Conservation (phyloP, 148 eudicot species). For the Rhododendron ferrugineum region DNA sequence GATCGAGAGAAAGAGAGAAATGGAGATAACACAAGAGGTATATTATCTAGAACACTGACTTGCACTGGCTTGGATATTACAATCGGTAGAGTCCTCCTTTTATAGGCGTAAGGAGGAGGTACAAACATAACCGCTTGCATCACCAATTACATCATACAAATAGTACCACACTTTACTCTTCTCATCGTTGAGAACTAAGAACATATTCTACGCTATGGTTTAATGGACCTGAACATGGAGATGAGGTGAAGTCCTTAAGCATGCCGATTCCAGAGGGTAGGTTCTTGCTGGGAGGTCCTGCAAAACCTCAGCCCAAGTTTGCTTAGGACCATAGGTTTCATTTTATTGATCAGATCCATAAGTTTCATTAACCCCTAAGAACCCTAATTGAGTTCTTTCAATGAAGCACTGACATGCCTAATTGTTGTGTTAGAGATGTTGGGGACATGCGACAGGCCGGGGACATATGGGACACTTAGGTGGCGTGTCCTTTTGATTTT, state of each 20-base stretch:
- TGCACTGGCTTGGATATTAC: too few relatives aligned
- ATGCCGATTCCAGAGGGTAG: background rate
- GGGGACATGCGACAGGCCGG: background rate
- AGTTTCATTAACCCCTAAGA: background rate
- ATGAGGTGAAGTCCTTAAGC: background rate
- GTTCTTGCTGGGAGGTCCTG: conserved; percentile 1
- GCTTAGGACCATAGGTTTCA: background rate
- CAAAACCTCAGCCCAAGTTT: background rate
- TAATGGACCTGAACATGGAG: background rate
- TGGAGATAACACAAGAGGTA: too few relatives aligned
- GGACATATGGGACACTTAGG: background rate
- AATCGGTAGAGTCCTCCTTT: too few relatives aligned
- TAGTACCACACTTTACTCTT: background rate
- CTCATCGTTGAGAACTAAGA: background rate
- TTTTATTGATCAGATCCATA: background rate
- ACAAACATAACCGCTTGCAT: too few relatives aligned
- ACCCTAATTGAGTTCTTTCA: background rate
- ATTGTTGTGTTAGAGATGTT: background rate
- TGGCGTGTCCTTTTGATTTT: background rate
- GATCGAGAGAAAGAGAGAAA: too few relatives aligned
- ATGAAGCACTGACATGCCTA: background rate
- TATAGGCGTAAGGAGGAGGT: too few relatives aligned
- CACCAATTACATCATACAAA: too few relatives aligned
- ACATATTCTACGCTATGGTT: background rate
- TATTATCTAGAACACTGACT: too few relatives aligned